Percentiles rank a stretch among this genome's conserved stretches.
Conservation (phyloP, 192 early-diverging fungal species). For the Backusella psychrophila region DNA sequence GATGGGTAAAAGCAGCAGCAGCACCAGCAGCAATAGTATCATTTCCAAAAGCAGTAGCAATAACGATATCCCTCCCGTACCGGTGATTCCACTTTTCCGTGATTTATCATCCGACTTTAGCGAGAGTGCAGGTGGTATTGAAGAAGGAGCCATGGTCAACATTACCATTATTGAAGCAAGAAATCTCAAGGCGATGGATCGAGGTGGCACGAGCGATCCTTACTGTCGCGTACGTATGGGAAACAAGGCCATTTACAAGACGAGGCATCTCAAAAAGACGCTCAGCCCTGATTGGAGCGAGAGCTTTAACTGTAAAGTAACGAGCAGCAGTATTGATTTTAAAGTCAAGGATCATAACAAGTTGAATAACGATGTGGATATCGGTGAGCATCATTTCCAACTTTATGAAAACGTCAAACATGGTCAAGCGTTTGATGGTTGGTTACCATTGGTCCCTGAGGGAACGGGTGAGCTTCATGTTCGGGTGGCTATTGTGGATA, state of each 20-base stretch:
- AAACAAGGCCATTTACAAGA: constrained; percentile 63
- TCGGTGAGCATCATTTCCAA: constrained; percentile 60
- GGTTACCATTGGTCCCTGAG: constrained; percentile 27
- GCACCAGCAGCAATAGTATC: constrained; percentile 11
- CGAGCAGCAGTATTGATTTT: constrained; percentile 46
- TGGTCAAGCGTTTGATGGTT: constrained; percentile 27
- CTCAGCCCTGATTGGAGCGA: constrained; percentile 57
- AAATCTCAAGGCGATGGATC: constrained; percentile 43
- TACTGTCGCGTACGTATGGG: constrained; percentile 62
- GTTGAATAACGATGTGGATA: constrained; percentile 52
- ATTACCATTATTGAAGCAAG: constrained; percentile 45
- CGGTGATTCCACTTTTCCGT: neutral
- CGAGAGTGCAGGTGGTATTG: neutral
- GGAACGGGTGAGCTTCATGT: constrained; percentile 37
- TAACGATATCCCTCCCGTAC: constrained; percentile 25
- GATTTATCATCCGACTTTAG: neutral
- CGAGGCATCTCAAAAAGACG: constrained; percentile 66
- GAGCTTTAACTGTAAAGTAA: constrained; percentile 18
- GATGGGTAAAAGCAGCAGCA: constrained; percentile 24
- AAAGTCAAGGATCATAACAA: constrained; percentile 70
- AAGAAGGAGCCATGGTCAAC: constrained; percentile 35
- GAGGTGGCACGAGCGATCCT: constrained; percentile 62
- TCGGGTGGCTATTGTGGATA: constrained; percentile 36
- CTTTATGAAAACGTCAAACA: constrained; percentile 48
- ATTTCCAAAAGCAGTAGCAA: constrained; percentile 37